Base-by-base conservation (phyloP, 768 basidiomycete genomes). In the Tulasnella calospora region DNA sequence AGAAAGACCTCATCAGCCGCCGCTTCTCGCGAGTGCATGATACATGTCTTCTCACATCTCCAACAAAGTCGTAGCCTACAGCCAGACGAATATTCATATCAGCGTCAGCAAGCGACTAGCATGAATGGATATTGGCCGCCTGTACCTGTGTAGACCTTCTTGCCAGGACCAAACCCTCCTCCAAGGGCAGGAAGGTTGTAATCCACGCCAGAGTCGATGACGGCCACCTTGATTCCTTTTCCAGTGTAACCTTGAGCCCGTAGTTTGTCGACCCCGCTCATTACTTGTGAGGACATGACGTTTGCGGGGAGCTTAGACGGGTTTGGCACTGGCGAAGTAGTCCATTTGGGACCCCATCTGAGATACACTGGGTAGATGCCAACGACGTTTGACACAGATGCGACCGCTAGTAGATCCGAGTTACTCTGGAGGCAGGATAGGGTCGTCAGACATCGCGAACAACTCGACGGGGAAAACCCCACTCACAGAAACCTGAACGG, bases 161-260 rank as follows among this genome's bases (percentile, higher is more conserved):
- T 38, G n/a, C 40, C 35, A 23, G 46, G 21, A 35, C 78, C 78
- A 40, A 79, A 79, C 23, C 77, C 77, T 8, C 71, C 51, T n/a
- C 79, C 79, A 33, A 79, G 47, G 0, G 46, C 69, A 19, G 76
- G 77, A 27, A 79, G 79, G 21, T 27, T 79, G 41, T 79, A 79
- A 55, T 79, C 79, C n/a, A 79, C 77, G 44, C 78, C 78, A 2
- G 78, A 67, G 71, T 79, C 79, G 70, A 79, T 79, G 77, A 79
- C 71, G 21, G 78, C 75, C 12, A 79, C 51, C 51, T 71, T 70
- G 41, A 79, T 23, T 13, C 79, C 79, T 23, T 79, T 44, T 23
- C 79, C 79, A 8, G 30, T 51, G 67, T 71, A 57, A n/a, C 79
- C 79, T 38, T 78, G 77, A 44, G 41, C 70, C 17, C 79, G 78